A percentile compares a stretch with the other conserved stretches of the same genome.
Conservation (phyloP, 2,329 filamentous ascomycete species). For the Zarea fungicola region DNA sequence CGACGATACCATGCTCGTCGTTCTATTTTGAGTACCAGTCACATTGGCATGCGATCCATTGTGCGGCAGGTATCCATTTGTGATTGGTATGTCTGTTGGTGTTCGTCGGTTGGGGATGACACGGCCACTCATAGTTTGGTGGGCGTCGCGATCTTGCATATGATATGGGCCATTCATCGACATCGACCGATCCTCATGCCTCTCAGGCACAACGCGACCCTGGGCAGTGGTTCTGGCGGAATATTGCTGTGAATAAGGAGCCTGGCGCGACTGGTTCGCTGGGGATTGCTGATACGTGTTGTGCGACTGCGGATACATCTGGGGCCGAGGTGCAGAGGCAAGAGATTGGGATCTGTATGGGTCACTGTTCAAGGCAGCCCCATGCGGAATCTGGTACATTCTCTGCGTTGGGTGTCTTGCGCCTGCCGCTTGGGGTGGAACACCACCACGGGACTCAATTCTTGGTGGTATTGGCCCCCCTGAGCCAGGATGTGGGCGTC, state of each 20-base stretch:
- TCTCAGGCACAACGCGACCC: conserved; percentile 83
- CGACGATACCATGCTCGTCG: conserved; percentile 58
- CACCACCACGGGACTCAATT: conserved; percentile 53
- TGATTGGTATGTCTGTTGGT: conserved; percentile 35
- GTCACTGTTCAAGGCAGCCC: conserved; percentile 75
- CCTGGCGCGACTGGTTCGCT: conserved; percentile 72
- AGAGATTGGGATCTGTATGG: conserved; percentile 90
- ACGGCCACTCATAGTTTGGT: conserved; percentile 91
- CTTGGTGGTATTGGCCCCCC: conserved; percentile 53
- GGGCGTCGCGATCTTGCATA: conserved; percentile 67
- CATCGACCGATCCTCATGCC: conserved; percentile 91
- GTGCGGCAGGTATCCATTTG: conserved; percentile 31
- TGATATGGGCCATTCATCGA: conserved; percentile 76
- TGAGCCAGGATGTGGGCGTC: conserved; percentile 42
- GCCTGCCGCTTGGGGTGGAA: conserved; percentile 36
- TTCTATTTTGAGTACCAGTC: conserved; percentile 51
- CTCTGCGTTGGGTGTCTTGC: conserved; percentile 47
- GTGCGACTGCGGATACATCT: conserved; percentile 62
- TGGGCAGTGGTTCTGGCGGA: conserved; percentile 82
- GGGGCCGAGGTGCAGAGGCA: conserved; percentile 68
- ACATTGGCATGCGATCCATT: conserved; percentile 38
- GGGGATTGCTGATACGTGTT: conserved; percentile 59
- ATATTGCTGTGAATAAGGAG: conserved; percentile 59
- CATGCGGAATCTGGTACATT: conserved; percentile 57
- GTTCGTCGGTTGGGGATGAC: conserved; percentile 71